Percentiles rank a stretch among this genome's conserved stretches.
Evolutionary conservation across 176 grass and related monocot genomes (phyloP).

Genomic region (barley (Hordeum vulgare)): DNA sequence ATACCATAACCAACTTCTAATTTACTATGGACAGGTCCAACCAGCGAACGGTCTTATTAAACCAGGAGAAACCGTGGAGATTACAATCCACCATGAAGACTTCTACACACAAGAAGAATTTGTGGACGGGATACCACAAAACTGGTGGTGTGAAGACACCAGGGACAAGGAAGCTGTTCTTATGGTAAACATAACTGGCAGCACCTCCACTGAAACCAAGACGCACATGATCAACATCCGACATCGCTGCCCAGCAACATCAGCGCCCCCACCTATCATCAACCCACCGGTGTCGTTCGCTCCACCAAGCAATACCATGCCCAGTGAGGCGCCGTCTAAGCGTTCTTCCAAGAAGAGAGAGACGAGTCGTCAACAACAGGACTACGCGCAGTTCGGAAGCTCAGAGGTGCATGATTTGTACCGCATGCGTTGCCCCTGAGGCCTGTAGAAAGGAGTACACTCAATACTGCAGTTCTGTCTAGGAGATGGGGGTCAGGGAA

Average conservation of each 20-base stretch:
- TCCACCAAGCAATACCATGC: slow-evolving; percentile 22
- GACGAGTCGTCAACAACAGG: slow-evolving; percentile 38
- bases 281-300: not conserved
- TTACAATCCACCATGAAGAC: slow-evolving; percentile 78
- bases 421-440: slow-evolving; percentile 62
- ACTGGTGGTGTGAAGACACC: slow-evolving; percentile 85
- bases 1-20: not conserved
- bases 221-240: slow-evolving; percentile 57
- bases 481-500: slow-evolving; percentile 21
- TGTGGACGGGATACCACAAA: slow-evolving; percentile 86
- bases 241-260: slow-evolving; percentile 51
- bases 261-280: slow-evolving; percentile 14
- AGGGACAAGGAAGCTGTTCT: slow-evolving; percentile 72
- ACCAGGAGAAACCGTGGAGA: slow-evolving; percentile 61
- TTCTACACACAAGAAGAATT: slow-evolving; percentile 82
- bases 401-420: slow-evolving; percentile 52
- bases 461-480: slow-evolving; percentile 29
- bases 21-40: slow-evolving; percentile 43
- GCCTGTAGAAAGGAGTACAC: slow-evolving; percentile 31
- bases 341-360: slow-evolving; percentile 57
- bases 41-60: slow-evolving; percentile 70
- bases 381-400: slow-evolving; percentile 45
- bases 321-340: slow-evolving; percentile 31
- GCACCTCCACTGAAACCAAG: slow-evolving; percentile 50
- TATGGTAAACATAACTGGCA: slow-evolving; percentile 55